A percentile compares a stretch with the other conserved stretches of the same genome.
Conservation (phyloP, 495 filamentous ascomycete genomes). For the Tuber borchii region DNA sequence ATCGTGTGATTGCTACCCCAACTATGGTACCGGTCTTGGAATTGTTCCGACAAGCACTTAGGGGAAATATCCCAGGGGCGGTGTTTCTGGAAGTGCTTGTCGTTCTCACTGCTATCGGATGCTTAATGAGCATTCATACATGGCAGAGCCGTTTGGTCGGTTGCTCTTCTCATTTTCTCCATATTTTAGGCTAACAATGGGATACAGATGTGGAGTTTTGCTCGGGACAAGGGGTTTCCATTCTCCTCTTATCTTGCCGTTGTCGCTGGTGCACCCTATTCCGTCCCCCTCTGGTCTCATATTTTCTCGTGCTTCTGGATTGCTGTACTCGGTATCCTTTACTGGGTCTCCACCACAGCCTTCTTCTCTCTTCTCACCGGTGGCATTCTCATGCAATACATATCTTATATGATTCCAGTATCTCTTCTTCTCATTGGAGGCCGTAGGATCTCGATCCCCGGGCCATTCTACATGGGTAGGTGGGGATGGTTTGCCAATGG, state of each 20-base stretch:
- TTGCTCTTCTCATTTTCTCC: not conserved
- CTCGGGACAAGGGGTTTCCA: conserved; percentile 35
- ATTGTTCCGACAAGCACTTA: conserved; percentile 32
- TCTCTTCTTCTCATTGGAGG: conserved; percentile 27
- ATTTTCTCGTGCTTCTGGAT: conserved; percentile 30
- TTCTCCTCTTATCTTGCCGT: conserved; percentile 27
- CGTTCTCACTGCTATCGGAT: conserved; percentile 32
- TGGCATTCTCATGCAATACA: conserved; percentile 38
- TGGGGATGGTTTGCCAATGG: conserved; percentile 37
- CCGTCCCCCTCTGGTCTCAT: conserved; percentile 35
- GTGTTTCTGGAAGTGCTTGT: conserved; percentile 30
- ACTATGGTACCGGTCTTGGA: conserved; percentile 33
- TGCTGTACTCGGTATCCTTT: conserved; percentile 33
- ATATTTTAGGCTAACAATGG: not conserved
- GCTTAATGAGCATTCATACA: conserved; percentile 37
- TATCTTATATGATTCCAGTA: conserved; percentile 35
- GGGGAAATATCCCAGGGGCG: conserved; percentile 25
- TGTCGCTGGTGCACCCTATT: conserved; percentile 20
- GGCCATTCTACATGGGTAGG: conserved; percentile 33
- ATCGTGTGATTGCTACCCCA: conserved; percentile 41
- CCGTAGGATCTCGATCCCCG: conserved; percentile 19
- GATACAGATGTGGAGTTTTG: conserved; percentile 37
- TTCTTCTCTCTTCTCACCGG: conserved; percentile 34
- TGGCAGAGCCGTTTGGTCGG: conserved; percentile 41
- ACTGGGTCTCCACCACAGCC: conserved; percentile 31